Evolutionary conservation across 306 rosid genomes (phyloP), one percentile per base, ranked within the genome.

Genomic region (Castanospermum australe): DNA sequence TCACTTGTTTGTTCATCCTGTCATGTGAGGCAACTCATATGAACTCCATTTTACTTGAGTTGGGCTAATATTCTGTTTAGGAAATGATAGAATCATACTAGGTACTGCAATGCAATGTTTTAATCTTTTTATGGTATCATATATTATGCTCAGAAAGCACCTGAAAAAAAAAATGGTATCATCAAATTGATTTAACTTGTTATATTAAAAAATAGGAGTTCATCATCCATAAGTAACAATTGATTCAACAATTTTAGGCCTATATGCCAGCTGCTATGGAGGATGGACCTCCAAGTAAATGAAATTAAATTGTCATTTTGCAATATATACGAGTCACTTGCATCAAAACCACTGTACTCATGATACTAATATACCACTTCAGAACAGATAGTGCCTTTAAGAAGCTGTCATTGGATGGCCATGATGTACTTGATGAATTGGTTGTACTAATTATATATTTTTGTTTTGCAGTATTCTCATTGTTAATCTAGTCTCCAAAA

Each of bases 1-100:
- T 60, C 56, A 30, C 67, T 52, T 5, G 24, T 64, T 28, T 59
- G 57, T 71, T 77, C 60, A 71, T 52, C 51, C 51, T 76, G 48
- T 32, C 51, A 61, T 47, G 44, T 24, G 25, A 54, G 69, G 32
- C 52, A 78, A 41, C 18, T 67, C 50, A 41, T 39, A 57, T 78
- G 75, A 15, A 25, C 59, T 68, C 59, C 41, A 47, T 25, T 25
- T 28, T 12, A 21, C 21, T 22, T 62, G 15, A 62, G 47, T 36
- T 66, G 48, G 6, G 18, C 42, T 21, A 22, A 12, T 66, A 22
- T 42, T 21, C 5, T 41, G 6, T 22, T 41, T 22, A 41, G 17
- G 32, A 65, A 65, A 65, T 65, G 10, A 11, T 64, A 22, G 14
- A 38, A 38, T 38, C 56, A 14, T 48, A 12, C 7, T 48, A 15